Base-by-base conservation (phyloP, 2,329 filamentous ascomycete genomes). In the Fusarium sulawesiense region DNA sequence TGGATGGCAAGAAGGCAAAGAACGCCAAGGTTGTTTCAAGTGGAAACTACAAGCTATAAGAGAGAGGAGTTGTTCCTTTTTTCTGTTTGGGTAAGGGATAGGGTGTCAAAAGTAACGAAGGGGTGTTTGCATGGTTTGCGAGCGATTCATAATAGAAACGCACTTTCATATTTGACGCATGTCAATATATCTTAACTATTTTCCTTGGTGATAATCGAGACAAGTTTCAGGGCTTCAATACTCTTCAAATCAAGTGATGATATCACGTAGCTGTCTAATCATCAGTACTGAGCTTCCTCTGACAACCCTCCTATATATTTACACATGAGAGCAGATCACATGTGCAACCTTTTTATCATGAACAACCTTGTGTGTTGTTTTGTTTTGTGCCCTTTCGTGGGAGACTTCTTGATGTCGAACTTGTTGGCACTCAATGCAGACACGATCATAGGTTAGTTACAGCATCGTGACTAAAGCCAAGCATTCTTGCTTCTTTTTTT, bases 1-100 rank as follows among this genome's bases (percentile, higher is more conserved):
- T 97, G 34, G 90, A 96, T 73, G 94, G 94, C 30, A 93, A 92
- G 76, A 91, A 92, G 83, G 86, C 91, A 45, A 85, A 85, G 78
- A 84, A 81, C 46, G 80, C 79, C 37, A 85, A 83, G 77, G 78
- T 81, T n/a, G 78, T 81, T 44, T 85, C 84, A 51, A 88, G 88
- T 63, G 85, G 87, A 62, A 85, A 82, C 63, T 90, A 87, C 76
- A 92, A 92, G 84, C 77, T 92, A 73, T 92, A 84, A 48, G 34
- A 47, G 10, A 21, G 8, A 29, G 29, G 20, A 37, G 30, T 40
- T 34, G 20, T 51, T 69, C 41, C 30, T 50, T 56, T 69, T 34
- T 66, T 29, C 42, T 48, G 46, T 58, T 53, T 69, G 41, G 56
- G 47, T 42, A 48, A 48, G 40, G 55, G 27, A 34, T 42, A 42